These are phyloP conservation scores for Murraya paniculata DNA, from an alignment of 345 rosid species.

Conservation along the genomic window DNA sequence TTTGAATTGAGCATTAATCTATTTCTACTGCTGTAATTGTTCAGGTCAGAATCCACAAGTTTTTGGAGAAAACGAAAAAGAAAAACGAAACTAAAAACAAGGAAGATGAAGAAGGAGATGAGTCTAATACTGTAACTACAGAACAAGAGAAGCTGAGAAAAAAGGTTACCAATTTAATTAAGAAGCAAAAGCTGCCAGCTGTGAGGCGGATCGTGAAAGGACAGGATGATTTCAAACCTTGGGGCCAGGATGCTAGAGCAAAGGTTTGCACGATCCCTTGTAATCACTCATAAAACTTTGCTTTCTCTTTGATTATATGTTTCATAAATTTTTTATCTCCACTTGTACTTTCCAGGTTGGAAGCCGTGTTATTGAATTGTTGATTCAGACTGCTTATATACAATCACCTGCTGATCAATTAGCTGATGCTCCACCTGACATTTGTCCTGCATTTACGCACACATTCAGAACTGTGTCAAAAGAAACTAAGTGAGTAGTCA, in stretches of 20 bases:
- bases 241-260: conserved; percentile 72
- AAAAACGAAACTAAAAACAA: conserved; percentile 37
- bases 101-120: conserved; percentile 37
- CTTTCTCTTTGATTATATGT: background rate
- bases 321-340: conserved; percentile 10
- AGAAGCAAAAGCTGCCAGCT: conserved; percentile 76
- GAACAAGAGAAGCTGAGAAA: conserved; percentile 68
- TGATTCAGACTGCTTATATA: conserved; percentile 76
- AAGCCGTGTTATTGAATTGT: conserved; percentile 80
- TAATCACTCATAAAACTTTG: conserved; percentile 5
- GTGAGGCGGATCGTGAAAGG: conserved; percentile 75
- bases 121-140: conserved; percentile 35
- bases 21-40: conserved; percentile 15
- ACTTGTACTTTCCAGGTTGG: conserved; percentile 65
- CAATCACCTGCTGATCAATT: conserved; percentile 71
- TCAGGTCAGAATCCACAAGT: conserved; percentile 70
- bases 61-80: conserved; percentile 79
- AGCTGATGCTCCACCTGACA: conserved; percentile 68
- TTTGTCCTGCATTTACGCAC: conserved; percentile 93
- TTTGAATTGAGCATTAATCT: conserved; percentile 12
- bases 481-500: conserved; percentile 49
- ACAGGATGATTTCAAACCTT: conserved; percentile 65
- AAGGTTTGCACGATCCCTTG: conserved; percentile 60
- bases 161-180: conserved; percentile 71
- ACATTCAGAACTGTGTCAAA: conserved; percentile 45